phyloP scores from a whole-genome alignment of 176 grass and related monocot genomes.

The Poa pratensis region DNA sequence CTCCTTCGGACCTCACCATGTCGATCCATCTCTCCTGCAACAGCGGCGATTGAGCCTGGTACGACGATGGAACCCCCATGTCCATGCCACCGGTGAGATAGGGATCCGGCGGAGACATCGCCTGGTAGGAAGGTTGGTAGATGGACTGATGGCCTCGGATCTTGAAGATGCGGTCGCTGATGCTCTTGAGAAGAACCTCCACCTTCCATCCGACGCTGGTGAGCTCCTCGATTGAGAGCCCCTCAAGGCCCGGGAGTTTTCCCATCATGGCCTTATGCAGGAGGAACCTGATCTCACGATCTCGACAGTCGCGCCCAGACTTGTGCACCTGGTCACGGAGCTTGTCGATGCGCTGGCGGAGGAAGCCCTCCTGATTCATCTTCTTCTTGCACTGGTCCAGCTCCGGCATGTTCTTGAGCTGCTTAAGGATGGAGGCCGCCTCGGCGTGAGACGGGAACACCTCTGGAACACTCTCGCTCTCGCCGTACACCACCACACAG shows the following conservation, averaged over 20 bases:
- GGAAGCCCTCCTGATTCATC: constrained; percentile 42
- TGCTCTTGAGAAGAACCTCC: neutral
- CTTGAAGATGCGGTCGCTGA: constrained; percentile 2
- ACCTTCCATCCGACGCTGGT: constrained; percentile 7
- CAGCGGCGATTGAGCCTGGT: neutral
- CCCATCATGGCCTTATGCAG: constrained; percentile 17
- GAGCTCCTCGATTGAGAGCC: constrained; percentile 7
- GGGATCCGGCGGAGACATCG: too few species aligned
- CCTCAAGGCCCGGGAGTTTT: neutral
- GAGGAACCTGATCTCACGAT: constrained; percentile 7
- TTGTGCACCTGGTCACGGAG: constrained; percentile 31
- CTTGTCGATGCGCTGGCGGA: constrained; percentile 30
- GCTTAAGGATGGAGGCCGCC: neutral
- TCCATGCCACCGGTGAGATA: neutral
- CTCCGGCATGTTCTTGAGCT: constrained; percentile 40
- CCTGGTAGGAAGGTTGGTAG: neutral
- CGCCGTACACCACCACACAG: constrained; percentile 42
- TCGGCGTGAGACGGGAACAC: constrained; percentile 30
- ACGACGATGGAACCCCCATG: too few species aligned
- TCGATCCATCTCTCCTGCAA: neutral
- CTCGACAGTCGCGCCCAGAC: neutral
- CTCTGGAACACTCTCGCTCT: constrained; percentile 12
- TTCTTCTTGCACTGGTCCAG: constrained; percentile 43
- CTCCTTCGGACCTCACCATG: neutral
- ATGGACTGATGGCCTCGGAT: neutral